These are phyloP conservation scores for Fusarium sp. DNA, from an alignment of 2,329 filamentous ascomycete species.

Conservation along the genomic window DNA sequence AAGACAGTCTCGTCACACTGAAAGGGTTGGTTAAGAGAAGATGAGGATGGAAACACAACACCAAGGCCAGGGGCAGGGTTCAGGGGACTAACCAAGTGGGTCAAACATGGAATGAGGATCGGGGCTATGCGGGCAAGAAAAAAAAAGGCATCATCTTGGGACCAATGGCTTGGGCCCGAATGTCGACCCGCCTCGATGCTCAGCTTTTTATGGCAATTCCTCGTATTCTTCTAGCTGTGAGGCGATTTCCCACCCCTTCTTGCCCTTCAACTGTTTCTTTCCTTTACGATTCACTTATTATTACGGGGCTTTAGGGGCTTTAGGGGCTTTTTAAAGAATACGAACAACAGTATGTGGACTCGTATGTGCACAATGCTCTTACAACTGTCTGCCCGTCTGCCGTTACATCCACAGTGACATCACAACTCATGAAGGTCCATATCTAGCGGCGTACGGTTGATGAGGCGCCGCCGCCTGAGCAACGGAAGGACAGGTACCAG, in stretches of 20 bases:
- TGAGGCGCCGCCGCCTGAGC: slow-evolving; percentile 28
- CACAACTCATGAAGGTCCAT: slow-evolving; percentile 22
- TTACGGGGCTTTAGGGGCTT: slow-evolving; percentile 12
- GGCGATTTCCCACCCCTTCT: slow-evolving; percentile 16
- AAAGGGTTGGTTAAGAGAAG: slow-evolving; percentile 35
- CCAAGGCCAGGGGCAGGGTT: slow-evolving; percentile 36
- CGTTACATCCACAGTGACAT: slow-evolving; percentile 42
- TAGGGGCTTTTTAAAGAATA: slow-evolving; percentile 30
- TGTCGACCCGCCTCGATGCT: slow-evolving; percentile 35
- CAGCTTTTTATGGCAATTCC: slow-evolving; percentile 40
- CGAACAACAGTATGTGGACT: slow-evolving; percentile 23
- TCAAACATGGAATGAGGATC: slow-evolving; percentile 32
- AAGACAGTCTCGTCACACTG: slow-evolving; percentile 15
- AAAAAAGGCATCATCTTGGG: slow-evolving; percentile 20
- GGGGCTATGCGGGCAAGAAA: slow-evolving; percentile 25
- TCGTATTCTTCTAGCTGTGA: slow-evolving; percentile 39
- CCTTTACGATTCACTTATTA: slow-evolving; percentile 5
- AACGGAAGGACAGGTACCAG: slow-evolving; percentile 26
- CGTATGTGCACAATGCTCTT: slow-evolving; percentile 7
- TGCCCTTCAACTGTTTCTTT: neutral
- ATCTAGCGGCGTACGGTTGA: slow-evolving; percentile 16
- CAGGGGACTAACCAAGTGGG: slow-evolving; percentile 37
- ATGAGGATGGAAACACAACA: slow-evolving; percentile 9
- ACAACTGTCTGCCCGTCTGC: slow-evolving; percentile 16
- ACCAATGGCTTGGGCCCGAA: slow-evolving; percentile 42